Base-by-base conservation (phyloP, 805 yeast species). In the Tetrapisispora pingtungensis region DNA sequence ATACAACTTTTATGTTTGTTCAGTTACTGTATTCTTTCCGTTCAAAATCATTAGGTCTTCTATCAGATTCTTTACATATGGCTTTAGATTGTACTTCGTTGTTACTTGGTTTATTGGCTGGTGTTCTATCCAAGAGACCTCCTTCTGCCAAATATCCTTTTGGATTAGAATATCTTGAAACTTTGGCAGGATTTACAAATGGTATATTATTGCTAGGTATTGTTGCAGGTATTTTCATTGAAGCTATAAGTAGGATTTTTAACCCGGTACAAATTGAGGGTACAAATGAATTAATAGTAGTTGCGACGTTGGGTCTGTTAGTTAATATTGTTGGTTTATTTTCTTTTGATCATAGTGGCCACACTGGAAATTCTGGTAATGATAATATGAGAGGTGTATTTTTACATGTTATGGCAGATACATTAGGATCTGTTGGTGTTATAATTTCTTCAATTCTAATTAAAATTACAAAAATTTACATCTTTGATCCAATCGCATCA, bases 11-110 rank as follows among this genome's bases (percentile, higher is more conserved):
- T 66, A 93, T 93, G 99, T 78, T 93, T 56, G 80, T 93, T 34
- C 99, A 93, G 66, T 71, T 93, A 51, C 66, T 93, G 10, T 93
- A 93, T 61, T 89, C 97, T 0, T 83, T 93, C 65, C 73, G 95
- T 49, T 88, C 97, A 1, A 89, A 85, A 57, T 90, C 97, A 0
- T 68, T 93, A 38, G 97, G 98, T 10, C 69, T 93, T 20, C 64
- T 93, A 42, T 87, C 96, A 17, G 99, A 93, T 58, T 87, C 96
- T 1, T 71, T 93, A 42, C 99, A 93, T 63, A 93, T 93, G 99
- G 84, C 95, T 2, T 70, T 93, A 45, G 99, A 93, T 63, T 93
- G 98, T 61, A 74, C 87, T 0, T 94, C 97, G 0, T 68, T 93
- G 44, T 78, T 93, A 3, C 74, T 93, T 27, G 99, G 99, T 0